Percentiles rank a stretch among this genome's conserved stretches.
These are phyloP conservation scores for Xylariales sp. DNA, from an alignment of 2,329 filamentous ascomycete genomes.

Conservation along the genomic window DNA sequence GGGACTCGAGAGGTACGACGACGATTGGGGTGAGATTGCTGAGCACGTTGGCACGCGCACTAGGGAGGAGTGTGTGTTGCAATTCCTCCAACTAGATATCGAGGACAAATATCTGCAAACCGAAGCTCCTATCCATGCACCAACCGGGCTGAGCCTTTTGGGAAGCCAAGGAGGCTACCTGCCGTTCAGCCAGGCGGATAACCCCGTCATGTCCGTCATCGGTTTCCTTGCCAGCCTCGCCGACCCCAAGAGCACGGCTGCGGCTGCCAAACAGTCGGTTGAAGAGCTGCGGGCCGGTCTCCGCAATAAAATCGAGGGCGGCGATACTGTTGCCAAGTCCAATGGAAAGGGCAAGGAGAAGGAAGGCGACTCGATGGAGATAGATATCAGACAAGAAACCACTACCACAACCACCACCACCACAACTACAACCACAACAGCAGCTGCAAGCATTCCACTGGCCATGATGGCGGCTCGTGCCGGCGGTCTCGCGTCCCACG, in stretches of 20 bases:
- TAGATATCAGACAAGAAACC: conserved; percentile 52
- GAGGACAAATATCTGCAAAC: conserved; percentile 95
- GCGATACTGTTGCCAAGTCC: conserved; percentile 36
- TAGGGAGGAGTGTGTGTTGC: conserved; percentile 91
- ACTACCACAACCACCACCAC: conserved; percentile 48
- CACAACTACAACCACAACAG: conserved; percentile 39
- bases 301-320: conserved; percentile 68
- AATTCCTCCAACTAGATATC: conserved; percentile 94
- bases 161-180: conserved; percentile 73
- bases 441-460: conserved; percentile 73
- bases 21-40: conserved; percentile 91
- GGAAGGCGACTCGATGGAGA: conserved; percentile 57
- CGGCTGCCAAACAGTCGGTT: conserved; percentile 82
- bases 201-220: conserved; percentile 94
- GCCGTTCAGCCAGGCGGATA: conserved; percentile 89
- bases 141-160: conserved; percentile 59
- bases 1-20: conserved; percentile 86
- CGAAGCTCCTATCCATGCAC: conserved; percentile 52
- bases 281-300: conserved; percentile 80
- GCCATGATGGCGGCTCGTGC: conserved; percentile 82
- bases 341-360: conserved; percentile 58
- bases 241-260: conserved; percentile 84
- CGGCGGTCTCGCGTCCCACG: conserved; percentile 85
- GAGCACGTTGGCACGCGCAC: conserved; percentile 90
- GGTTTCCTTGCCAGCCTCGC: conserved; percentile 89